These are phyloP conservation scores for Sporothrix luriei DNA, from an alignment of 2,329 filamentous ascomycete genomes.

Conservation along the genomic window DNA sequence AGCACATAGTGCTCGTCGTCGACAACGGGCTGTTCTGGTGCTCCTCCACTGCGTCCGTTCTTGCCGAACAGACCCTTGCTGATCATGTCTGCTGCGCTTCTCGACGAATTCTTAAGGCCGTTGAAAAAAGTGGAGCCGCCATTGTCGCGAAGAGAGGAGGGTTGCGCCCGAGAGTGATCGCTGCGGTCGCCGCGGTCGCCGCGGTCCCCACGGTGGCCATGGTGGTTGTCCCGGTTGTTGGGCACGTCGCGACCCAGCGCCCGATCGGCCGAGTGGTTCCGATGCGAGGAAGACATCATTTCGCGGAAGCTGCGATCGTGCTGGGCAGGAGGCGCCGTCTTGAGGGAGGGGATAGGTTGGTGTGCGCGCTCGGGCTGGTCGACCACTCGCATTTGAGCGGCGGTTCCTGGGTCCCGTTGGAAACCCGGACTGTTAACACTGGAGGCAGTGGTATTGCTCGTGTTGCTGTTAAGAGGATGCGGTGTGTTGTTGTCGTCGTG, in stretches of 20 bases:
- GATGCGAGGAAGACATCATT: slow-evolving; percentile 65
- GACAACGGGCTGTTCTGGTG: slow-evolving; percentile 64
- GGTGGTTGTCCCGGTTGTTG: slow-evolving; percentile 46
- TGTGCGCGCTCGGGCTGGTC: slow-evolving; percentile 46
- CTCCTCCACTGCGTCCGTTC: slow-evolving; percentile 70
- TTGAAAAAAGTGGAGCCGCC: slow-evolving; percentile 68
- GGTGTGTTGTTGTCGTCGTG: slow-evolving; percentile 47
- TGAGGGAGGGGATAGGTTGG: slow-evolving; percentile 50
- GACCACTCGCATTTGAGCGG: slow-evolving; percentile 34
- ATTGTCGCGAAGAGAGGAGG: slow-evolving; percentile 61
- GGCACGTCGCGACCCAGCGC: slow-evolving; percentile 50
- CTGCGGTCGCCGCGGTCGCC: slow-evolving; percentile 21
- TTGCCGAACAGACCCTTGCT: slow-evolving; percentile 84
- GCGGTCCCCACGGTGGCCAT: slow-evolving; percentile 34
- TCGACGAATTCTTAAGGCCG: slow-evolving; percentile 71
- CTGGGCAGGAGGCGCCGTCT: slow-evolving; percentile 63
- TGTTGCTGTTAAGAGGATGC: slow-evolving; percentile 31
- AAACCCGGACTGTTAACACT: slow-evolving; percentile 35
- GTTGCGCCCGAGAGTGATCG: slow-evolving; percentile 49
- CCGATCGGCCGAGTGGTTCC: slow-evolving; percentile 76
- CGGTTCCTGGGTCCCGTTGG: slow-evolving; percentile 28
- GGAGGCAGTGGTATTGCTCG: slow-evolving; percentile 8
- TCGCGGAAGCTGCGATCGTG: slow-evolving; percentile 69
- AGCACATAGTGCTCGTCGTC: slow-evolving; percentile 83
- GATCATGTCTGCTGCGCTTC: slow-evolving; percentile 76